Percentiles rank a stretch among this genome's conserved stretches.
phyloP scores from a whole-genome alignment of 1,284 basidiomycete genomes.

The Pseudozyma sp. region DNA sequence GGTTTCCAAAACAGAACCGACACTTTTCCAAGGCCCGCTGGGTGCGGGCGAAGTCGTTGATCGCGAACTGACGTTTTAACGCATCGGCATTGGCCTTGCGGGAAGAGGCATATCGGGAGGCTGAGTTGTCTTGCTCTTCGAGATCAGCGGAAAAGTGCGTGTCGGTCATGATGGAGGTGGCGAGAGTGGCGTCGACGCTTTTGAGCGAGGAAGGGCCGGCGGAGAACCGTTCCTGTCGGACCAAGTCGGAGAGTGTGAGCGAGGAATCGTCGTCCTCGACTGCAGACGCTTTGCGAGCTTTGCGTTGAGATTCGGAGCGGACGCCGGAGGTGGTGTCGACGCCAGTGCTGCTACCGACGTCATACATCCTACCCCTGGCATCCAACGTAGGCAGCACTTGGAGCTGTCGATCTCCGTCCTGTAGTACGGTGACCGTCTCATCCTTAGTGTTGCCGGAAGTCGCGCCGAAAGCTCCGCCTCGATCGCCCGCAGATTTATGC shows the following conservation, averaged over 20 bases:
- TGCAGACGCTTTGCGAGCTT: conserved; percentile 77
- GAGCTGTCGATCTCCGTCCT: conserved; percentile 70
- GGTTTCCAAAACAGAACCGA: conserved; percentile 71
- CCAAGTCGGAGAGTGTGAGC: conserved; percentile 86
- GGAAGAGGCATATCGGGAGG: conserved; percentile 82
- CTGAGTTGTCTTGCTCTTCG: conserved; percentile 97
- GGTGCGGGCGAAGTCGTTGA: conserved; percentile 92
- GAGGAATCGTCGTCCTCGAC: conserved; percentile 92
- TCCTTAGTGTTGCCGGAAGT: neutral
- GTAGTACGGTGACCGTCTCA: conserved; percentile 1
- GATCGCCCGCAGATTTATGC: conserved; percentile 59
- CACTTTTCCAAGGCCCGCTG: conserved; percentile 88
- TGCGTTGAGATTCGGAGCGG: conserved; percentile 70
- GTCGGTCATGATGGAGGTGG: conserved; percentile 86
- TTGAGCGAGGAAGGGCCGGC: conserved; percentile 91
- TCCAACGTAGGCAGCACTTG: conserved; percentile 92
- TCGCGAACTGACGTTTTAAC: conserved; percentile 95
- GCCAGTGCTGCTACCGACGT: conserved; percentile 78
- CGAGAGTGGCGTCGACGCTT: conserved; percentile 88
- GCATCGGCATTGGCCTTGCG: conserved; percentile 95
- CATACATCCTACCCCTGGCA: conserved; percentile 85
- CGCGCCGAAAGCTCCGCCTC: conserved; percentile 45
- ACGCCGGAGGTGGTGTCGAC: conserved; percentile 63
- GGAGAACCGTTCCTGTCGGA: conserved; percentile 89
- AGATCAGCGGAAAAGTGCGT: conserved; percentile 78